These are phyloP conservation scores for Xylaria flabelliformis DNA, from an alignment of 495 filamentous ascomycete genomes.

Conservation along the genomic window DNA sequence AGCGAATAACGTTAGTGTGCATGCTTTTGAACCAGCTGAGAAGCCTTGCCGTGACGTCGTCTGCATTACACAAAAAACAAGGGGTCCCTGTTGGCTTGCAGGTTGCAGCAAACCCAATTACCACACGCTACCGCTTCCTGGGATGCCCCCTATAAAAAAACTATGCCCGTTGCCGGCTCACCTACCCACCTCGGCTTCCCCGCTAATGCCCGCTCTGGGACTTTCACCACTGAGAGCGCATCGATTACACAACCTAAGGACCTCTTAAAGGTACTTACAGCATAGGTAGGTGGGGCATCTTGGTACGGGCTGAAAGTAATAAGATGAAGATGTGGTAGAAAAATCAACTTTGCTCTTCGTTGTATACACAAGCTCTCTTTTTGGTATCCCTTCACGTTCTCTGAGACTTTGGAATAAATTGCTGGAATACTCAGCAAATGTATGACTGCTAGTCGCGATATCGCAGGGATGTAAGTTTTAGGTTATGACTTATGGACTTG, in stretches of 20 bases:
- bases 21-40: constrained; percentile 22
- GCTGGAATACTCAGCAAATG: background rate
- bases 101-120: background rate
- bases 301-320: background rate
- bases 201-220: background rate
- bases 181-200: constrained; percentile 6
- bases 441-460: background rate
- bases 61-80: background rate
- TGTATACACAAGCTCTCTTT: background rate
- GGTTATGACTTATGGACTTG: background rate
- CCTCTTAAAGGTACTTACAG: too few relatives aligned
- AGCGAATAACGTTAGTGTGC: constrained; percentile 7
- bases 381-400: background rate
- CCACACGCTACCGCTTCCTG: background rate
- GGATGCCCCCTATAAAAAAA: constrained; percentile 1
- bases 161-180: constrained; percentile 5
- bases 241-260: constrained; percentile 13
- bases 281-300: background rate
- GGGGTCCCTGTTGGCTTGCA: constrained; percentile 14
- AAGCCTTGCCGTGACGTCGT: constrained; percentile 27
- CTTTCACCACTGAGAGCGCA: background rate
- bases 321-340: background rate
- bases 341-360: background rate
- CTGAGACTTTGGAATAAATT: background rate
- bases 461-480: background rate